Evolutionary conservation across 2,329 filamentous ascomycete genomes (phyloP), one percentile per base, ranked within the genome.

Genomic region (Colletotrichum tropicicola): DNA sequence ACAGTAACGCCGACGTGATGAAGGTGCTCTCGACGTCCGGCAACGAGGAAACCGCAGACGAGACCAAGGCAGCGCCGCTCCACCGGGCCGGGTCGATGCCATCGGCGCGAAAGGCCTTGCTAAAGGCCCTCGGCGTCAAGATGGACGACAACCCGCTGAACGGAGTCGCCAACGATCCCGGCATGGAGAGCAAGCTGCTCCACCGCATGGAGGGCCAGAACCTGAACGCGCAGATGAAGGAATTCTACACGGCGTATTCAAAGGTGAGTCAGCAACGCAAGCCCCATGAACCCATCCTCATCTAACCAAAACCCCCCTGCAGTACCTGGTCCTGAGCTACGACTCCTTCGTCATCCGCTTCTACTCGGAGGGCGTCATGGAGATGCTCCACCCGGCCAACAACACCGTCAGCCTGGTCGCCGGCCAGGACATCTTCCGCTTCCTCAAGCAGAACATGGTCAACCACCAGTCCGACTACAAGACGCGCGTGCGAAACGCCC

Each of bases 1-100:
- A 82, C 65, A 80, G 77, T 48, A 77, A 77, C 30, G 78, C 77
- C 4, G 84, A 86, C 58, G 77, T 87, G 5, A 66, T 87, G 61
- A 75, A 75, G 2, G 75, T 86, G 1, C 68, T 87, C 3, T 66
- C 63, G 1, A 45, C 35, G 8, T 66, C 63, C 1, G 37, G 5
- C 30, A 39, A 47, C 1, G 59, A 66, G 6, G 52, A 59, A 0
- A 37, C 37, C 0, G 28, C 37, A 10, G 56, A 47, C 10, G 17
- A 19, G 8, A 23, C 30, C 8, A 44, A 37, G 17, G 19, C 25
- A 5, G 35, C 45, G 12, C 39, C 45, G 2, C 7, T 66, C 0
- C 45, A 53, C n/a, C 63, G 53, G 5, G 25, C 57, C 6, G 6
- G 35, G 5, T 64, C 59, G 0, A n/a, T 30, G 25, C 63, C 63